Evolutionary conservation across 1,284 basidiomycete species (phyloP).

Genomic region (Cryptococcus hybrid): DNA sequence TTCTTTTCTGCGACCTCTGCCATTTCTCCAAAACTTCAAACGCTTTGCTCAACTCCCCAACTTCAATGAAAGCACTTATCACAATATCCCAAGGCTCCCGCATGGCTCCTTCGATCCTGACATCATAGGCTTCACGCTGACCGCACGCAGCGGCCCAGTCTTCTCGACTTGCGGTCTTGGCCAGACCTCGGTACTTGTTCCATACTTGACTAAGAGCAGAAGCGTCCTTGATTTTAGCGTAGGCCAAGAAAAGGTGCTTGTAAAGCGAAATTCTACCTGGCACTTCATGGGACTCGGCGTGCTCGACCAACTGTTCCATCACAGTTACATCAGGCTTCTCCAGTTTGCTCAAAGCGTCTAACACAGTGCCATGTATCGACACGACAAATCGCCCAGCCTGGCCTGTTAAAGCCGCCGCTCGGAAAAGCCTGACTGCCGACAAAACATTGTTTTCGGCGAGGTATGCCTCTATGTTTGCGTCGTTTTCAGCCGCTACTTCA

Average conservation of each 20-base stretch:
- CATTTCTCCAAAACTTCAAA: constrained; percentile 71
- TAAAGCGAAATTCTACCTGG: constrained; percentile 50
- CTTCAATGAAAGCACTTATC: constrained; percentile 70
- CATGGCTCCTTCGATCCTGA: constrained; percentile 1
- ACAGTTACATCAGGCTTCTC: constrained; percentile 60
- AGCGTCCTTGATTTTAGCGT: constrained; percentile 58
- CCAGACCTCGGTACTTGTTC: constrained; percentile 57
- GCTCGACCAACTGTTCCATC: constrained; percentile 67
- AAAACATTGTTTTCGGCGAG: constrained; percentile 65
- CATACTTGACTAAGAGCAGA: constrained; percentile 66
- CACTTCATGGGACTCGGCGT: constrained; percentile 57
- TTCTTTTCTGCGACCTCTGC: constrained; percentile 52
- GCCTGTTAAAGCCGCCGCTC: constrained; percentile 53
- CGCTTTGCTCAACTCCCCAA: constrained; percentile 63
- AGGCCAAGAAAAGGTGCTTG: constrained; percentile 63
- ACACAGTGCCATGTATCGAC: constrained; percentile 56
- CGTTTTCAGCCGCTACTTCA: constrained; percentile 7
- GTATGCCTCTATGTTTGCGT: constrained; percentile 26
- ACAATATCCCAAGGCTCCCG: constrained; percentile 55
- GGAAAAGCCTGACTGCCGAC: constrained; percentile 70
- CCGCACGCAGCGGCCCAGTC: constrained; percentile 6
- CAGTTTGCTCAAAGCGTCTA: constrained; percentile 61
- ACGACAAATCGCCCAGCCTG: constrained; percentile 46
- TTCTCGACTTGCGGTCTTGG: constrained; percentile 25
- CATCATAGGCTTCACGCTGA: neutral